A percentile compares a stretch with the other conserved stretches of the same genome.
Evolutionary conservation across 495 filamentous ascomycete species (phyloP).

Genomic region (Tuber borchii): DNA sequence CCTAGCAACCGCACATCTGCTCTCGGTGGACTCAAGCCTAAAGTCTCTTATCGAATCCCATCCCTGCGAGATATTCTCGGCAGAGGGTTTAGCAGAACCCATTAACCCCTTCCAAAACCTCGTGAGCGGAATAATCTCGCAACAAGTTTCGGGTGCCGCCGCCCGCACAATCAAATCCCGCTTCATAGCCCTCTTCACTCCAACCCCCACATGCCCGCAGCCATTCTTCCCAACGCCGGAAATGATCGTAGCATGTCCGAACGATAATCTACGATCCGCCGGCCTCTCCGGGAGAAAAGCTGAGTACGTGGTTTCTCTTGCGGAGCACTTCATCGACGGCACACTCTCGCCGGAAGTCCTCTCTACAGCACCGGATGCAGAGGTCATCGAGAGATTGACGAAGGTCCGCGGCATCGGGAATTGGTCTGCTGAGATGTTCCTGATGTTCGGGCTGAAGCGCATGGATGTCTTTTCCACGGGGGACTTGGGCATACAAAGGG

Average conservation of each 20-base stretch:
- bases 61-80: slow-evolving; percentile 68
- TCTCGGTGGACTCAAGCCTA: slow-evolving; percentile 67
- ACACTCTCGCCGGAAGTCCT: slow-evolving; percentile 71
- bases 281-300: slow-evolving; percentile 89
- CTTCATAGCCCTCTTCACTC: slow-evolving; percentile 71
- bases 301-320: slow-evolving; percentile 82
- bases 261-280: slow-evolving; percentile 67
- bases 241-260: slow-evolving; percentile 55
- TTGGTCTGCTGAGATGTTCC: slow-evolving; percentile 98
- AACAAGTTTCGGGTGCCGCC: slow-evolving; percentile 90
- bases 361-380: slow-evolving; percentile 70
- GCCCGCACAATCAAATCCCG: slow-evolving; percentile 79
- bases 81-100: slow-evolving; percentile 71
- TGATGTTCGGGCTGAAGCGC: slow-evolving; percentile 81
- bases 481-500: slow-evolving; percentile 89
- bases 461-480: slow-evolving; percentile 90
- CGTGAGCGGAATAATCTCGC: slow-evolving; percentile 79
- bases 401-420: slow-evolving; percentile 77
- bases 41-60: slow-evolving; percentile 65
- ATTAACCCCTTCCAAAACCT: slow-evolving; percentile 84
- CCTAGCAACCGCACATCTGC: slow-evolving; percentile 69
- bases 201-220: slow-evolving; percentile 36
- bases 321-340: slow-evolving; percentile 67
- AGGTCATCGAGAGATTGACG: slow-evolving; percentile 71
- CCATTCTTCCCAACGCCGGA: slow-evolving; percentile 66